Percentiles rank a stretch among this genome's conserved stretches.
Conservation (phyloP, 2,329 filamentous ascomycete species). For the Aureobasidium uvarum region DNA sequence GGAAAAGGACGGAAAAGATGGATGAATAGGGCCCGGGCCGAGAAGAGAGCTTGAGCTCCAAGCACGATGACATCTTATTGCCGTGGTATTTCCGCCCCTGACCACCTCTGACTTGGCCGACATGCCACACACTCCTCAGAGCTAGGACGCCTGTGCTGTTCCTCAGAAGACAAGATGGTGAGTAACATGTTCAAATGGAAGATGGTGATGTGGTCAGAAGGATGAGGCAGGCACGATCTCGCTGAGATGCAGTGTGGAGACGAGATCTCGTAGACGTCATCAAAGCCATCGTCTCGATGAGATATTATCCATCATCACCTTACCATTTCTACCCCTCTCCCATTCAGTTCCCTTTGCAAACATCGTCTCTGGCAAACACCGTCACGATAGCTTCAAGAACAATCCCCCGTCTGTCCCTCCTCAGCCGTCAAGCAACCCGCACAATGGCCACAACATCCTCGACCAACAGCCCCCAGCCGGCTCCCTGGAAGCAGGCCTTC, state of each 20-base stretch:
- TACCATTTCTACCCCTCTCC: not conserved
- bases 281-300: slow-evolving; percentile 2
- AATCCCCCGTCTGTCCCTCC: slow-evolving; percentile 40
- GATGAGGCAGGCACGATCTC: not conserved
- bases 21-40: not conserved
- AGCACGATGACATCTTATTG: not conserved
- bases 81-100: not conserved
- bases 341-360: not conserved
- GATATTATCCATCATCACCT: not conserved
- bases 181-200: not conserved
- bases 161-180: not conserved
- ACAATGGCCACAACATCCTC: slow-evolving; percentile 49
- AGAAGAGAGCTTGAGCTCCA: slow-evolving; percentile 8
- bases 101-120: not conserved
- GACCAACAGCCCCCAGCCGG: slow-evolving; percentile 40
- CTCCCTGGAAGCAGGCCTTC: slow-evolving; percentile 55
- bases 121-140: not conserved
- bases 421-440: slow-evolving; percentile 38
- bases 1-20: not conserved
- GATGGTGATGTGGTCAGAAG: not conserved
- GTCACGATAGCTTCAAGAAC: slow-evolving; percentile 43
- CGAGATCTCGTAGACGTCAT: slow-evolving; percentile 17
- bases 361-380: slow-evolving; percentile 19
- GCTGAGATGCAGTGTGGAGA: slow-evolving; percentile 12
- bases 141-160: not conserved